Base-by-base conservation (phyloP, 2,329 filamentous ascomycete species). In the Sporothrix inflata region DNA sequence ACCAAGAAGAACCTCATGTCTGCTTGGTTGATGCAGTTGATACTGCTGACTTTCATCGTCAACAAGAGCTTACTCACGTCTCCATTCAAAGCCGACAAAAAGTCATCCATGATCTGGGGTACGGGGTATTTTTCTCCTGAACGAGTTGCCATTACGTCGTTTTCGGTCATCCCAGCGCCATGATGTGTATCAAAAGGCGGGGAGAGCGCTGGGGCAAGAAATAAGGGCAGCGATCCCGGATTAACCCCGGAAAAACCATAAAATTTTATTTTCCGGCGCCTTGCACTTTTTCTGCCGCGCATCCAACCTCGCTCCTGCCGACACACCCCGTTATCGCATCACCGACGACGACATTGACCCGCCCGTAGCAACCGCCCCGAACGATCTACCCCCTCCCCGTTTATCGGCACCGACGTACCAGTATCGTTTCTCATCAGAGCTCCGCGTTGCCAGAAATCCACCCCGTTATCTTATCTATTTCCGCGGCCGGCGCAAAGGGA, bases 221-320 rank as follows among this genome's bases (percentile, higher is more conserved):
- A 78, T 77, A 76, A 78, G 77, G 77, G 77, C 77, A 78, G 74
- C 74, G 57, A 57, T 57, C 61, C 74, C 74, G 76, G 76, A 77
- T 71, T 69, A 76, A 73, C 66, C 61, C 47, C 74, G 74, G 73
- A 75, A 78, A 70, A 73, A 72, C 70, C 53, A 11, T n/a, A 27
- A 77, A 76, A 75, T 78, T 78, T 74, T 49, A 67, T 73, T 21
- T 47, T 70, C 71, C 71, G 66, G 68, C 67, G 45, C 71, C 40
- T 69, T 65, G 63, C 55, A 47, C 71, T 69, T 73, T 73, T 71
- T 73, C 66, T 73, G 55, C 66, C 66, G 66, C 72, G 30, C 69
- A 57, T 70, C 63, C 55, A 73, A 66, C 45, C 24, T 47, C 61
- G 66, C 42, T 57, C 51, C 38, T 61, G 4, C 40, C 34, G 21